Evolutionary conservation across 352 stramenopile species (phyloP).

Genomic region (Globisporangium sylvaticum): DNA sequence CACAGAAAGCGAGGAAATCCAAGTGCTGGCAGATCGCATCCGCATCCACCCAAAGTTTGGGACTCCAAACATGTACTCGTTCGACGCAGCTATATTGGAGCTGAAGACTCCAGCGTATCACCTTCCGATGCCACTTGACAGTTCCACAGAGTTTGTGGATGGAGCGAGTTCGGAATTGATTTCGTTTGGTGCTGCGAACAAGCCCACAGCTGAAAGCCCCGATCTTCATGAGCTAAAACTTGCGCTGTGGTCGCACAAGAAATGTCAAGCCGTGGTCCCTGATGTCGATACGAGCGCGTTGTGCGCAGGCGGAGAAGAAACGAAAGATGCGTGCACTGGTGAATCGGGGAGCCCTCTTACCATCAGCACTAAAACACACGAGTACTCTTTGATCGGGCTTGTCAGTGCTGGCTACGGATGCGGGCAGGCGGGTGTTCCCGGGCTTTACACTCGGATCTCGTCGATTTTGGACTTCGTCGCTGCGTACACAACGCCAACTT

Average conservation of each 20-base stretch:
- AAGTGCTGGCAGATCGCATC: constrained; percentile 18
- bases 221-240: constrained; percentile 1
- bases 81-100: constrained; percentile 22
- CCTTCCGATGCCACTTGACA: constrained; percentile 4
- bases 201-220: not conserved
- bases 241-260: constrained; percentile 5
- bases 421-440: constrained; percentile 3
- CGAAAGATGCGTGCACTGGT: constrained; percentile 17
- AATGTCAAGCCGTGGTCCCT: constrained; percentile 6
- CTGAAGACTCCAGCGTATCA: constrained; percentile 12
- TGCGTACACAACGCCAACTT: not conserved
- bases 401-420: constrained; percentile 16
- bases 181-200: not conserved
- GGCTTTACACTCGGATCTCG: constrained; percentile 14
- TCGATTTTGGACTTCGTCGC: constrained; percentile 1
- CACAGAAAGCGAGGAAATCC: constrained; percentile 3
- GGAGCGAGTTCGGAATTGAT: not conserved
- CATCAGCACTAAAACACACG: not conserved
- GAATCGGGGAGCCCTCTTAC: constrained; percentile 21
- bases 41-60: constrained; percentile 24
- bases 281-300: constrained; percentile 14
- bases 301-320: constrained; percentile 14
- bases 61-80: constrained; percentile 10
- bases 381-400: constrained; percentile 2
- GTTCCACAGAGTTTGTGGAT: constrained; percentile 7